Conservation (phyloP, 2,329 filamentous ascomycete species). For the Didymella pinodella region DNA sequence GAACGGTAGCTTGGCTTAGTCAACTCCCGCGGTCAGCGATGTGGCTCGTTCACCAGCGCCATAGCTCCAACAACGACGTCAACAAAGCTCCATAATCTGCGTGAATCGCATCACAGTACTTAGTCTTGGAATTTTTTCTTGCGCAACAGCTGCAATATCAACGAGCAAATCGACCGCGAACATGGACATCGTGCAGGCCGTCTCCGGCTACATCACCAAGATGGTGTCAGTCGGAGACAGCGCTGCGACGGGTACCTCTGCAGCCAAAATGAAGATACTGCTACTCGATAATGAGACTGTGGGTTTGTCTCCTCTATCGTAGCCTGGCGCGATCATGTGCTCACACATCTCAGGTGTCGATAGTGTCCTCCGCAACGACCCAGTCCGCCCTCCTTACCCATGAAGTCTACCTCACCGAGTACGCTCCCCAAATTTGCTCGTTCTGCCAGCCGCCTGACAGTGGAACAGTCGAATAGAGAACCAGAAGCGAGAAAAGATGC, state of each 20-base stretch:
- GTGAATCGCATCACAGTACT: not conserved
- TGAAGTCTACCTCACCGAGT: slow-evolving; percentile 96
- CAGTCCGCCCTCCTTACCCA: slow-evolving; percentile 94
- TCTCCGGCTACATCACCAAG: slow-evolving; percentile 94
- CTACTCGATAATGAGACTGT: slow-evolving; percentile 91
- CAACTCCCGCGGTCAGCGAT: slow-evolving; percentile 8
- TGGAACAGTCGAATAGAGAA: slow-evolving; percentile 78
- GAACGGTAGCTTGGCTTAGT: slow-evolving; percentile 6
- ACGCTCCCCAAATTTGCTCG: slow-evolving; percentile 26
- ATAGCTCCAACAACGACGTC: slow-evolving; percentile 15
- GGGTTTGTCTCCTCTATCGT: slow-evolving; percentile 57
- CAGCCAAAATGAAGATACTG: slow-evolving; percentile 97
- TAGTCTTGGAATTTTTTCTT: not conserved
- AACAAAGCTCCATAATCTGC: not conserved
- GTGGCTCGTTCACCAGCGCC: slow-evolving; percentile 16
- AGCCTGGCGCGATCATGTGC: slow-evolving; percentile 2
- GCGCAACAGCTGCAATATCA: not conserved
- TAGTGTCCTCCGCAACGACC: slow-evolving; percentile 93
- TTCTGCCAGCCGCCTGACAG: slow-evolving; percentile 32
- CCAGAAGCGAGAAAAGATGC: slow-evolving; percentile 91
- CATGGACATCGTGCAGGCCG: slow-evolving; percentile 95
- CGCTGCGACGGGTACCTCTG: slow-evolving; percentile 69
- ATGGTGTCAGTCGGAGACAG: slow-evolving; percentile 88
- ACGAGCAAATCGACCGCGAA: slow-evolving; percentile 2
- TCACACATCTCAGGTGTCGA: slow-evolving; percentile 68